Evolutionary conservation across 2,329 filamentous ascomycete genomes (phyloP).

Genomic region (Phialocephala subalpina): DNA sequence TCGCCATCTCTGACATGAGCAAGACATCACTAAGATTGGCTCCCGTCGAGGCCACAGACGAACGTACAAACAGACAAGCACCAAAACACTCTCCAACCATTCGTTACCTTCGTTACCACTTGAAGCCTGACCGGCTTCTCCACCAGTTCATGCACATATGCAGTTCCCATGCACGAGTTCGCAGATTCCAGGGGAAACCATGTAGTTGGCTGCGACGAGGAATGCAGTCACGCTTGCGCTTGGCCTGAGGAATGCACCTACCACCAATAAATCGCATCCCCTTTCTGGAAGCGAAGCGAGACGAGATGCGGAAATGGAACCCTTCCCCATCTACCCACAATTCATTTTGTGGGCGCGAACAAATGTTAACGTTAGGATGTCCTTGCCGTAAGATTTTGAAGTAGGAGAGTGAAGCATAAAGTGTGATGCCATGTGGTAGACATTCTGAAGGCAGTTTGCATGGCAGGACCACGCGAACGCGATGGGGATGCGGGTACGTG

Average conservation of each 20-base stretch:
- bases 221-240: constrained; percentile 28
- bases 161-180: constrained; percentile 24
- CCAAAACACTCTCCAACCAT: not conserved
- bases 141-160: constrained; percentile 42
- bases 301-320: constrained; percentile 5
- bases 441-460: constrained; percentile 11
- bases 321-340: not conserved
- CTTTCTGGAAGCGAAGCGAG: constrained; percentile 9
- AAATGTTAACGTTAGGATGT: not conserved
- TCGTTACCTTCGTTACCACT: constrained; percentile 9
- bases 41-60: constrained; percentile 36
- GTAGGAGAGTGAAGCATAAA: not conserved
- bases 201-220: constrained; percentile 17
- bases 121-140: constrained; percentile 30
- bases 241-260: constrained; percentile 27
- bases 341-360: not conserved
- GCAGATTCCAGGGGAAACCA: constrained; percentile 22
- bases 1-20: constrained; percentile 15
- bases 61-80: constrained; percentile 35
- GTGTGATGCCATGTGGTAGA: constrained; percentile 26
- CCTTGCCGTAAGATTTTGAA: not conserved
- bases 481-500: constrained; percentile 26
- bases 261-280: constrained; percentile 3
- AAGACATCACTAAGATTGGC: constrained; percentile 30
- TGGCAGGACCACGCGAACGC: constrained; percentile 21